A percentile compares a stretch with the other conserved stretches of the same genome.
Evolutionary conservation across 2,329 filamentous ascomycete genomes (phyloP).

Genomic region (Ceratocystis colombiana): DNA sequence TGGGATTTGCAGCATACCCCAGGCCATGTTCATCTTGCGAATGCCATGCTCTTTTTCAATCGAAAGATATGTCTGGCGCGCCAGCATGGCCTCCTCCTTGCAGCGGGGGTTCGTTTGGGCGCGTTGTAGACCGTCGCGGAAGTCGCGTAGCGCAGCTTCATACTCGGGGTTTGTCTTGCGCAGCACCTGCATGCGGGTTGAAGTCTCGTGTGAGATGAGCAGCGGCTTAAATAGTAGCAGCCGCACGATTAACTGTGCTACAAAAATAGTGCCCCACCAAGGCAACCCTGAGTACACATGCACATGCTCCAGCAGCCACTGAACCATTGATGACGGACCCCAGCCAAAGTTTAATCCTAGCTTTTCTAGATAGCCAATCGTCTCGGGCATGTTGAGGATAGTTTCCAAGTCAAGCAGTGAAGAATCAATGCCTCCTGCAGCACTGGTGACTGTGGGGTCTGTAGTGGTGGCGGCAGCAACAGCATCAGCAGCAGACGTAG

Average conservation of each 20-base stretch:
- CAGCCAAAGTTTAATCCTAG: constrained; percentile 82
- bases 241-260: constrained; percentile 56
- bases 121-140: constrained; percentile 40
- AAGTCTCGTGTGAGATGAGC: constrained; percentile 50
- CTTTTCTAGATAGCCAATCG: constrained; percentile 70
- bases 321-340: constrained; percentile 62
- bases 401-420: constrained; percentile 30
- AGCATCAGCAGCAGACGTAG: constrained; percentile 22
- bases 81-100: constrained; percentile 26
- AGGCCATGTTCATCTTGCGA: constrained; percentile 32
- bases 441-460: constrained; percentile 27
- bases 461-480: constrained; percentile 25
- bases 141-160: constrained; percentile 32
- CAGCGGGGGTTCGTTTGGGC: constrained; percentile 35
- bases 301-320: constrained; percentile 71
- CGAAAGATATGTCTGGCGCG: constrained; percentile 30
- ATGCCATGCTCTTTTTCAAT: constrained; percentile 33
- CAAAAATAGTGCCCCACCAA: constrained; percentile 70
- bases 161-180: constrained; percentile 43
- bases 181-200: constrained; percentile 52
- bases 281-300: constrained; percentile 66
- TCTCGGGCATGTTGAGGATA: constrained; percentile 53
- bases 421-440: constrained; percentile 24
- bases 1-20: constrained; percentile 44
- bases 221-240: constrained; percentile 55